Conservation (phyloP, 768 basidiomycete genomes). For the Vararia minispora region DNA sequence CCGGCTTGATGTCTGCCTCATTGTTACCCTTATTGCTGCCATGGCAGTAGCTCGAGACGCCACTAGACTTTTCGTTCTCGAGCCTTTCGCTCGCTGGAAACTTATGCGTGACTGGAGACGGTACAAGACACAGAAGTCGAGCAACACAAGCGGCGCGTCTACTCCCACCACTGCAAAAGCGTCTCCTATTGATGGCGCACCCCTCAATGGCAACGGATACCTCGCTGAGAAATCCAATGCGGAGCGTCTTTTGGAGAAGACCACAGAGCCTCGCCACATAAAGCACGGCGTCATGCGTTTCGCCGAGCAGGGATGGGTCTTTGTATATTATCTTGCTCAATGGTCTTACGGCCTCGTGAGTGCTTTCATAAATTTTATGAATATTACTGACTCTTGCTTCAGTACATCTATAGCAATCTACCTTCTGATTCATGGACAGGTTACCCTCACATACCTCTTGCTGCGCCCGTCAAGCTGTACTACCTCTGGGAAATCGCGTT, state of each 20-base stretch:
- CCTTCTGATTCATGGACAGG: conserved; percentile 65
- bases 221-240: conserved; percentile 13
- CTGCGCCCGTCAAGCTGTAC: conserved; percentile 81
- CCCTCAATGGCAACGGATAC: conserved; percentile 25
- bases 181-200: conserved; percentile 13
- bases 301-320: conserved; percentile 91
- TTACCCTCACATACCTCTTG: conserved; percentile 76
- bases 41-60: conserved; percentile 85
- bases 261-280: conserved; percentile 46
- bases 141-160: conserved; percentile 11
- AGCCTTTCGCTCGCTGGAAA: conserved; percentile 74
- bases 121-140: conserved; percentile 15
- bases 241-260: conserved; percentile 16
- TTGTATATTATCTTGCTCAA: conserved; percentile 67
- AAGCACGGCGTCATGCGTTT: conserved; percentile 75
- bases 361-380: conserved; percentile 17
- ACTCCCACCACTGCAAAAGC: conserved; percentile 15
- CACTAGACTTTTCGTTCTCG: conserved; percentile 59
- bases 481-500: conserved; percentile 81
- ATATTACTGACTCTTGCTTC: conserved; percentile 6
- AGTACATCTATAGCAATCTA: conserved; percentile 76
- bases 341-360: conserved; percentile 78
- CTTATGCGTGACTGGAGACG: conserved; percentile 42
- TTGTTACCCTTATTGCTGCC: conserved; percentile 70
- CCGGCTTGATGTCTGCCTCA: conserved; percentile 65